These are phyloP conservation scores for Corinectria fuckeliana DNA, from an alignment of 2,329 filamentous ascomycete genomes.

Conservation along the genomic window DNA sequence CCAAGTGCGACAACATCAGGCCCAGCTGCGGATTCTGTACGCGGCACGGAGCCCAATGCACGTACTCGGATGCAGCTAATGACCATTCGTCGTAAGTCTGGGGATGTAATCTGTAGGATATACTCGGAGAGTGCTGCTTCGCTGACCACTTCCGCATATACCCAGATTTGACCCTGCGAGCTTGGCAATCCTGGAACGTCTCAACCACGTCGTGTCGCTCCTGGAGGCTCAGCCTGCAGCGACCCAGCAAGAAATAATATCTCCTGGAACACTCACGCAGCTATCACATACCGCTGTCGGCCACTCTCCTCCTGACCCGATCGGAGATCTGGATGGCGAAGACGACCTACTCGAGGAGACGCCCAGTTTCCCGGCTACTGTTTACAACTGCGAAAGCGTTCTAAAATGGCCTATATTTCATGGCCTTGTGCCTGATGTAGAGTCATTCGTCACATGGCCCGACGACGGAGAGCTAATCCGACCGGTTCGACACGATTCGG, in stretches of 20 bases:
- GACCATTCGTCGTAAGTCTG: constrained; percentile 22
- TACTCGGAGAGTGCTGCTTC: too few relatives aligned
- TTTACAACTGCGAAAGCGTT: constrained; percentile 12
- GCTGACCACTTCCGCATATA: neutral
- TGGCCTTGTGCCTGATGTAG: neutral
- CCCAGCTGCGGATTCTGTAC: constrained; percentile 19
- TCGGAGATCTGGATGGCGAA: constrained; percentile 1
- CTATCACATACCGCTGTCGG: neutral
- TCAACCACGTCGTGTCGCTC: constrained; percentile 15
- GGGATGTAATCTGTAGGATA: too few relatives aligned
- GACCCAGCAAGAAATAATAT: neutral
- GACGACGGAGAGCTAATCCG: too few relatives aligned
- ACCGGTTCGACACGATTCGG: too few relatives aligned
- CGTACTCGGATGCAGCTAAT: constrained; percentile 6
- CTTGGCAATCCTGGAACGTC: constrained; percentile 15
- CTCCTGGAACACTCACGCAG: neutral
- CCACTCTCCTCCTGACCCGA: neutral
- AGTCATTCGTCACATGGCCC: constrained; percentile 5
- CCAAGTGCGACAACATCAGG: constrained; percentile 21
- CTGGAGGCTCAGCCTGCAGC: neutral
- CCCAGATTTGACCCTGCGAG: constrained; percentile 19
- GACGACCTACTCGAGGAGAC: constrained; percentile 11
- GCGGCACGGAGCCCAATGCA: constrained; percentile 15
- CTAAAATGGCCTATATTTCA: constrained; percentile 15
- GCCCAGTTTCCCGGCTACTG: constrained; percentile 4